Base-by-base conservation (phyloP, 1,284 basidiomycete genomes). In the Ceratobasidium sp. region DNA sequence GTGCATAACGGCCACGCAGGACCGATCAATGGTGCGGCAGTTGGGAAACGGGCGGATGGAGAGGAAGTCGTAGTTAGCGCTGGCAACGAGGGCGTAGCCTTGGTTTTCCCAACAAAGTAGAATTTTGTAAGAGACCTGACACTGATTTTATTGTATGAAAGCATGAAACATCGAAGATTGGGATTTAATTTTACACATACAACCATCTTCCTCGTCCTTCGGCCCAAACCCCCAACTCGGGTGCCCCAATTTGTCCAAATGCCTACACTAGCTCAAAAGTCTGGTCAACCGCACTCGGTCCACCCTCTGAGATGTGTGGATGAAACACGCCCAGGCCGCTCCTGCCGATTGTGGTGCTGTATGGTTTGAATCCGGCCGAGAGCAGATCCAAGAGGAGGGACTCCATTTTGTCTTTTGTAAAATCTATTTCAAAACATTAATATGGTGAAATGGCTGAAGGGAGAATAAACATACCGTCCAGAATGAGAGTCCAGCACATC, bases 401-500 rank as follows among this genome's bases (percentile, higher is more conserved):
- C 53, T 87, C 82, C 39, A 96, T 60, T 37, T 86, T 45, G 86
- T 81, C 17, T 87, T 85, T 68, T 89, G 89, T 83, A 85, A 95
- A 92, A 79, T 90, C 93, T 93, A 82, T 66, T 37, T 65, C 17
- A 71, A 47, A 10, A n/a, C 47, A 20, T 66, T 47, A 77, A 47
- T 31, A 28, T 60, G 33, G 42, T 71, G 39, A 39, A 63, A 54
- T 54, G 67, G 78, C 76, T 54, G 39, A 76, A 61, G 23, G 11
- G 11, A 20, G 33, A 64, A 47, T 33, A 33, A 63, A 80, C 84
- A 80, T 71, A 85, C 95, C 89, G 85, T 98, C 96, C 66, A 97
- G 97, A 67, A 99, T 88, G 42, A 99, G 89, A 5, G 97, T 99
- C 35, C 96, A 1, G 97, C 94, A 82, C 98, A 99, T 20, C 98